Evolutionary conservation across 305 asterid genomes (phyloP).

Genomic region (Ilex paraguariensis): DNA sequence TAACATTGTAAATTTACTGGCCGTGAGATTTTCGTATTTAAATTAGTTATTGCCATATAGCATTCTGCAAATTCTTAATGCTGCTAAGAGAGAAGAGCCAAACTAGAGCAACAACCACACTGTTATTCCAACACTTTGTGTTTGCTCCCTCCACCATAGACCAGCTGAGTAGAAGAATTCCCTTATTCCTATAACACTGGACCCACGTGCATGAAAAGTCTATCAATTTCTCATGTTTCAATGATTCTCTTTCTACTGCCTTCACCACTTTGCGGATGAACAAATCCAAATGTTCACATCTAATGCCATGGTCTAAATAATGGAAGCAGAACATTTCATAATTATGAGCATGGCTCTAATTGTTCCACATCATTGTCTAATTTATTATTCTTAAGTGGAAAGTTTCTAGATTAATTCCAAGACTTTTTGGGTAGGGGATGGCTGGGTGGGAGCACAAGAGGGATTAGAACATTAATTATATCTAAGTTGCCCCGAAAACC

Average conservation of each 20-base stretch:
- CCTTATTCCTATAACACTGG: slow-evolving; percentile 1
- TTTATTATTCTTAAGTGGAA: slow-evolving; percentile 23
- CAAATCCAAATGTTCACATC: too few relatives aligned
- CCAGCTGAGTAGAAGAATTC: slow-evolving; percentile 18
- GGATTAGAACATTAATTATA: slow-evolving; percentile 4
- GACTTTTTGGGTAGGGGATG: slow-evolving; percentile 7
- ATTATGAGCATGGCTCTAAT: slow-evolving; percentile 11
- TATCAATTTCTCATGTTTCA: background rate
- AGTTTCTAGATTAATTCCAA: background rate
- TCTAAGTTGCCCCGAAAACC: slow-evolving; percentile 12
- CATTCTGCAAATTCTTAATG: too few relatives aligned
- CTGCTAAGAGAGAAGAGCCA: slow-evolving; percentile 8
- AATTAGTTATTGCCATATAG: too few relatives aligned
- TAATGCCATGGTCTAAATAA: background rate
- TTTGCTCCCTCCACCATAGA: slow-evolving; percentile 36
- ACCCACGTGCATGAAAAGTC: slow-evolving; percentile 20
- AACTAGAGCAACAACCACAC: slow-evolving; percentile 7
- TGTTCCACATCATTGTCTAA: slow-evolving; percentile 41
- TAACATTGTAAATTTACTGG: too few relatives aligned
- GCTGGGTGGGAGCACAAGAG: slow-evolving; percentile 13
- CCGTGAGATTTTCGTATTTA: too few relatives aligned
- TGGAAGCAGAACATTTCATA: slow-evolving; percentile 3
- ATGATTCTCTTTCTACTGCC: too few relatives aligned
- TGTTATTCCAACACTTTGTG: slow-evolving; percentile 28
- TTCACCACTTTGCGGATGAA: too few relatives aligned